Conservation (phyloP, 148 eudicot genomes). For the Spergularia bocconei region DNA sequence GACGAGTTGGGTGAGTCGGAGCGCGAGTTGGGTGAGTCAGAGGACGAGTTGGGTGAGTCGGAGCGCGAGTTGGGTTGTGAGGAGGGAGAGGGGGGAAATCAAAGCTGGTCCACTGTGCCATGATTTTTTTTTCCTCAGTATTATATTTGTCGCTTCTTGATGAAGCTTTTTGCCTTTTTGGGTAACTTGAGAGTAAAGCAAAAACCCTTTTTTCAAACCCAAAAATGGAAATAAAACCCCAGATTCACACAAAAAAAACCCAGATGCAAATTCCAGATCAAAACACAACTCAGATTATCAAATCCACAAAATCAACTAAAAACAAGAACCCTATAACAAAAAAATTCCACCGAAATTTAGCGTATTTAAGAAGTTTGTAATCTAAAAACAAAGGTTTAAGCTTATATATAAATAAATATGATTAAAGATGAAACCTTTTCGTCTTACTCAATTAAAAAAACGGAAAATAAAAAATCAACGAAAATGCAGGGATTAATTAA, state of each 20-base stretch:
- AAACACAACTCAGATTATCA: neutral
- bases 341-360: neutral
- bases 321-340: slow-evolving; percentile 16
- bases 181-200: slow-evolving; percentile 34
- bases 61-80: slow-evolving; percentile 9
- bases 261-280: slow-evolving; percentile 9
- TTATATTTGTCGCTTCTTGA: neutral
- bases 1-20: slow-evolving; percentile 9
- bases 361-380: too few relatives aligned
- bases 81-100: slow-evolving; percentile 29
- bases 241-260: slow-evolving; percentile 4
- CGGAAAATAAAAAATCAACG: neutral
- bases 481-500: neutral
- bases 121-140: neutral
- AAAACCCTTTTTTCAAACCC: neutral
- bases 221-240: slow-evolving; percentile 15
- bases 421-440: neutral
- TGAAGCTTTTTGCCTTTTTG: slow-evolving; percentile 7
- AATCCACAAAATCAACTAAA: neutral
- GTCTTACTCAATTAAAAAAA: neutral
- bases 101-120: slow-evolving; percentile 22
- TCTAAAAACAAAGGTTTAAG: neutral
- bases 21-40: slow-evolving; percentile 3
- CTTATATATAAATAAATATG: neutral
- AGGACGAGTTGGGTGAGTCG: slow-evolving; percentile 8